phyloP scores from a whole-genome alignment of 202 grass and related monocot species.

The Tripidium arundinaceum region DNA sequence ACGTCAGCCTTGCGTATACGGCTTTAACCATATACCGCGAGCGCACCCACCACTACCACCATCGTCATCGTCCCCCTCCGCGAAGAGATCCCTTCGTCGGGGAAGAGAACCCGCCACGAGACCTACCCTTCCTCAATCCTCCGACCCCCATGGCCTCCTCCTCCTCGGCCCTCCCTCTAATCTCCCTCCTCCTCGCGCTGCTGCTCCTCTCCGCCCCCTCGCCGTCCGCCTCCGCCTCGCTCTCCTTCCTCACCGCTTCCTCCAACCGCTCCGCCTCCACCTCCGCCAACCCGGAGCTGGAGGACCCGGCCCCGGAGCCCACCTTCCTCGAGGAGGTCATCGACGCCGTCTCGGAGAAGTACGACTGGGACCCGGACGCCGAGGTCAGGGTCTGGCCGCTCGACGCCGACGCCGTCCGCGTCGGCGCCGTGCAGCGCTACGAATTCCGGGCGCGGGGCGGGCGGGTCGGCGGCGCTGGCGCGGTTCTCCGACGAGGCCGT shows the following conservation, averaged over 20 bases:
- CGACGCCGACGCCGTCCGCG: conserved; percentile 38
- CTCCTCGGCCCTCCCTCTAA: conserved; percentile 3
- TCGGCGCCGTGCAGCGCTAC: conserved; percentile 53
- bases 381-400: conserved; percentile 59
- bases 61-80: conserved; percentile 12
- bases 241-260: conserved; percentile 37
- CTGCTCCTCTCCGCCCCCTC: conserved; percentile 28
- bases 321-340: conserved; percentile 68
- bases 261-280: conserved; percentile 21
- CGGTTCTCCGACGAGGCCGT: conserved; percentile 57
- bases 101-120: not conserved
- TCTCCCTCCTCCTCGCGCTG: conserved; percentile 24
- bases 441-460: conserved; percentile 60
- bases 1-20: not conserved
- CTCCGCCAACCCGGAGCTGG: not conserved
- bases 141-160: conserved; percentile 12
- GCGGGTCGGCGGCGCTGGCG: conserved; percentile 11
- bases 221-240: conserved; percentile 26
- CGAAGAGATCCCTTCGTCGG: conserved; percentile 21
- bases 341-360: conserved; percentile 57
- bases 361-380: conserved; percentile 60
- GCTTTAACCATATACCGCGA: not conserved
- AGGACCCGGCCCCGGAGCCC: conserved; percentile 10
- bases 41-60: conserved; percentile 5
- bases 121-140: conserved; percentile 24